Evolutionary conservation across 2,329 filamentous ascomycete species (phyloP).

Genomic region (Talaromyces sp.): DNA sequence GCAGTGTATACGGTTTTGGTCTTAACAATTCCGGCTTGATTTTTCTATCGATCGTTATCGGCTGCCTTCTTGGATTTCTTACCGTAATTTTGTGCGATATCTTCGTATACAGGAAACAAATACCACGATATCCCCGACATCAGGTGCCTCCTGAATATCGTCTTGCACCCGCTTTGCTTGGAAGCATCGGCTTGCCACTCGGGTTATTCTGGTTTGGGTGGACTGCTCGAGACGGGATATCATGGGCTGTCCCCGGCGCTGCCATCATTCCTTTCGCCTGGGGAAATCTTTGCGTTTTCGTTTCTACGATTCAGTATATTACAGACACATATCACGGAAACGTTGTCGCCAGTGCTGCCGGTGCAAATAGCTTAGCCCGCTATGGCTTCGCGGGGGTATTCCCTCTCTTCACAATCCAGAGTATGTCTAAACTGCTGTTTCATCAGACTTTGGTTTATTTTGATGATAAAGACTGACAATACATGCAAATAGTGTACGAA

Average conservation of each 20-base stretch:
- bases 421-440: conserved; percentile 13
- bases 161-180: conserved; percentile 45
- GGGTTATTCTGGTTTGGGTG: conserved; percentile 46
- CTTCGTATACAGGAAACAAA: not conserved
- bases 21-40: conserved; percentile 43
- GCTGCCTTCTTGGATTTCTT: conserved; percentile 53
- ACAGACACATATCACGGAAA: conserved; percentile 12
- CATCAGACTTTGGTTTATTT: not conserved
- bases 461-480: not conserved
- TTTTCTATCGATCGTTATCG: conserved; percentile 65
- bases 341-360: conserved; percentile 22
- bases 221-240: conserved; percentile 35
- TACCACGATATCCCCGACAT: conserved; percentile 7
- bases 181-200: conserved; percentile 42
- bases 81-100: conserved; percentile 1
- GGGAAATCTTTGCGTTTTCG: conserved; percentile 23
- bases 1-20: conserved; percentile 56
- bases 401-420: conserved; percentile 28
- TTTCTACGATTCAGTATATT: conserved; percentile 4
- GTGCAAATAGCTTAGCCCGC: conserved; percentile 28
- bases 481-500: conserved; percentile 44
- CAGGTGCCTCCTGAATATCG: conserved; percentile 45
- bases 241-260: conserved; percentile 30
- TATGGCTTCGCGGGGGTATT: conserved; percentile 29
- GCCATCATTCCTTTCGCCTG: conserved; percentile 20